phyloP scores from a whole-genome alignment of 805 yeast genomes.

The Metschnikowia orientalis region DNA sequence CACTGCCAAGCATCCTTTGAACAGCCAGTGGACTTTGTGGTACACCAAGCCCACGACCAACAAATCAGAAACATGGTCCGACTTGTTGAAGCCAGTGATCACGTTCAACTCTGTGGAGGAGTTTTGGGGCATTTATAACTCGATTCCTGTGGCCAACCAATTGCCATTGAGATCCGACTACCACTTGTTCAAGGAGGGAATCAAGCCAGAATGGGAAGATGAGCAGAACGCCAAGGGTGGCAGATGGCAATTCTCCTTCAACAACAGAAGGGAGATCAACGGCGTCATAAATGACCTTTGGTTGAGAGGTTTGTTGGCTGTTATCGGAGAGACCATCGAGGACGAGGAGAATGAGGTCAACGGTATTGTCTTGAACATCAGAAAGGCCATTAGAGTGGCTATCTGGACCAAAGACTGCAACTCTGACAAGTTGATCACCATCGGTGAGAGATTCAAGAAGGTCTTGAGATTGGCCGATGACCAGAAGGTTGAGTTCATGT shows the following conservation, averaged over 20 bases:
- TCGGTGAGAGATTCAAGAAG: slow-evolving; percentile 84
- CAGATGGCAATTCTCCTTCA: slow-evolving; percentile 74
- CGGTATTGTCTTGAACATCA: slow-evolving; percentile 87
- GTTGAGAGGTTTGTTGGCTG: slow-evolving; percentile 83
- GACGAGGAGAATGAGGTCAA: slow-evolving; percentile 81
- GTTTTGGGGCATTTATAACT: slow-evolving; percentile 96
- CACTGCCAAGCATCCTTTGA: slow-evolving; percentile 81
- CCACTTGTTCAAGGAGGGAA: slow-evolving; percentile 88
- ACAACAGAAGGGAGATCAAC: slow-evolving; percentile 56
- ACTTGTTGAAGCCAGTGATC: slow-evolving; percentile 86
- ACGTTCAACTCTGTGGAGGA: slow-evolving; percentile 94
- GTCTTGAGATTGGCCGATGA: slow-evolving; percentile 70
- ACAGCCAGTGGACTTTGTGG: slow-evolving; percentile 94
- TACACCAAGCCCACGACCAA: slow-evolving; percentile 89
- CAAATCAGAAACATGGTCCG: slow-evolving; percentile 82
- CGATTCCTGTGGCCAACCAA: slow-evolving; percentile 87
- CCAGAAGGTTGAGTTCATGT: slow-evolving; percentile 75
- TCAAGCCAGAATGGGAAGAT: slow-evolving; percentile 99
- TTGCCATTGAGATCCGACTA: slow-evolving; percentile 91
- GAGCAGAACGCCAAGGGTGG: slow-evolving; percentile 84
- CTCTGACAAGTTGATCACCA: slow-evolving; percentile 56
- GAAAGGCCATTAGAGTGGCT: slow-evolving; percentile 75
- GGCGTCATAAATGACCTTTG: slow-evolving; percentile 80
- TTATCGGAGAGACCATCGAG: slow-evolving; percentile 93
- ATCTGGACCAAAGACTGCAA: slow-evolving; percentile 88